Percentiles rank a stretch among this genome's conserved stretches.
These are phyloP conservation scores for Cyphellophora attinorum DNA, from an alignment of 2,329 filamentous ascomycete genomes.

Conservation along the genomic window DNA sequence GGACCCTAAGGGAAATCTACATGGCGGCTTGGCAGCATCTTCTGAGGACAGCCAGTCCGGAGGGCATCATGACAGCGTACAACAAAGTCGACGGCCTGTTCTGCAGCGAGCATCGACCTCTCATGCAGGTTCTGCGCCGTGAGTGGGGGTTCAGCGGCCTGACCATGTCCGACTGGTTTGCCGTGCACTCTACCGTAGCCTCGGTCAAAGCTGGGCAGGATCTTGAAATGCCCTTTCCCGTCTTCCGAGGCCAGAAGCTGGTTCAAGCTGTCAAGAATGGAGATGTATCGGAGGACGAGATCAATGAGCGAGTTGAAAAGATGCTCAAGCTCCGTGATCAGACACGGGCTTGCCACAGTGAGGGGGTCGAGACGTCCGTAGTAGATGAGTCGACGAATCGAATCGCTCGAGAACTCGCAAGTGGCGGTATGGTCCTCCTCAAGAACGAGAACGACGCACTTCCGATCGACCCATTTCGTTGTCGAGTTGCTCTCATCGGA, in stretches of 20 bases:
- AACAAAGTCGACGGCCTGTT: slow-evolving; percentile 15
- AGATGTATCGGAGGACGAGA: slow-evolving; percentile 19
- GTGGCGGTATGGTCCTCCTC: no score
- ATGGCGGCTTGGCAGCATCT: slow-evolving; percentile 13
- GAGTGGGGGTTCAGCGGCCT: slow-evolving; percentile 37
- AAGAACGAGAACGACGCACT: no score
- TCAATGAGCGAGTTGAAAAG: slow-evolving; percentile 23
- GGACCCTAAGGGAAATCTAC: slow-evolving; percentile 15
- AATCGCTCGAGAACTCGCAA: no score
- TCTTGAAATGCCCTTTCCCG: slow-evolving; percentile 20
- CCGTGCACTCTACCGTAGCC: slow-evolving; percentile 16
- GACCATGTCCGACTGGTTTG: slow-evolving; percentile 37
- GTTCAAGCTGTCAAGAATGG: slow-evolving; percentile 21
- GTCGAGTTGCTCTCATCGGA: no score
- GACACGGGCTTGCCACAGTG: no score
- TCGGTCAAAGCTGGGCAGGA: slow-evolving; percentile 19
- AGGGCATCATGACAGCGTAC: slow-evolving; percentile 12
- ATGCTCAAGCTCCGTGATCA: slow-evolving; percentile 25
- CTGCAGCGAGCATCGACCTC: no score
- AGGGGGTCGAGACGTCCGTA: no score
- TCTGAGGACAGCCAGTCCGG: slow-evolving; percentile 4
- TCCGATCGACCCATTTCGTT: no score
- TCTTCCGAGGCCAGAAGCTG: slow-evolving; percentile 25
- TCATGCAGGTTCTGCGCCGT: slow-evolving; percentile 31
- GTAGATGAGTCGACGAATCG: no score